phyloP scores from a whole-genome alignment of 2,329 filamentous ascomycete genomes.

The Ploettnerulaceae sp. region DNA sequence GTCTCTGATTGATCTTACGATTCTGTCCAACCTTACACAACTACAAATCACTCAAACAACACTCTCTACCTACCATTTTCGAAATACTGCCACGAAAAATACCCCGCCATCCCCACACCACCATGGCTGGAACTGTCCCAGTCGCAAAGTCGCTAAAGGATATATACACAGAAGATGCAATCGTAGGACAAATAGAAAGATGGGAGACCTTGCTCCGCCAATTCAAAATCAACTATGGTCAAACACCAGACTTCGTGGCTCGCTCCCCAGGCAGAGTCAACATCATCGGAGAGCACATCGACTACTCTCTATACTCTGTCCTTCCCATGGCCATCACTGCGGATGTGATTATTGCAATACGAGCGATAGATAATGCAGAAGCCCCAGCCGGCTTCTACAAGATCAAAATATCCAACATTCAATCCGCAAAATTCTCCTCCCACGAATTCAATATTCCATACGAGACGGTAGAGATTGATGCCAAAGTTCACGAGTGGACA shows the following conservation, averaged over 20 bases:
- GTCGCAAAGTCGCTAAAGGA: constrained; percentile 69
- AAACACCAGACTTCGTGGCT: constrained; percentile 72
- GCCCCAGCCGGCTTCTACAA: constrained; percentile 52
- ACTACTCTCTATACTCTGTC: constrained; percentile 95
- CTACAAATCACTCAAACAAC: not conserved
- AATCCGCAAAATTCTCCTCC: constrained; percentile 67
- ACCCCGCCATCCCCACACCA: constrained; percentile 18
- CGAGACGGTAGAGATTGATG: constrained; percentile 72
- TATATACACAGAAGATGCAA: constrained; percentile 74
- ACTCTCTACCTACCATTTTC: not conserved
- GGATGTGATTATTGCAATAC: constrained; percentile 83
- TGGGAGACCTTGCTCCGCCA: constrained; percentile 69
- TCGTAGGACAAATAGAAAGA: constrained; percentile 62
- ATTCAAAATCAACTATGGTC: constrained; percentile 68
- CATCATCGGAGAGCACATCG: constrained; percentile 98
- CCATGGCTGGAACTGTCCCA: constrained; percentile 61
- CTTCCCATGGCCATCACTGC: constrained; percentile 92
- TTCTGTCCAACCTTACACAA: no score
- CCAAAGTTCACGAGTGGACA: constrained; percentile 84
- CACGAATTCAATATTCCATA: constrained; percentile 68
- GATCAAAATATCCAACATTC: constrained; percentile 76
- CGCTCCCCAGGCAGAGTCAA: constrained; percentile 93
- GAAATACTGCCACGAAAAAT: constrained; percentile 5
- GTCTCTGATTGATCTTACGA: no score
- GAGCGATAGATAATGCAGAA: constrained; percentile 41